A percentile compares a stretch with the other conserved stretches of the same genome.
phyloP scores from a whole-genome alignment of 129 eudicot genomes.

The Dittrichia graveolens region DNA sequence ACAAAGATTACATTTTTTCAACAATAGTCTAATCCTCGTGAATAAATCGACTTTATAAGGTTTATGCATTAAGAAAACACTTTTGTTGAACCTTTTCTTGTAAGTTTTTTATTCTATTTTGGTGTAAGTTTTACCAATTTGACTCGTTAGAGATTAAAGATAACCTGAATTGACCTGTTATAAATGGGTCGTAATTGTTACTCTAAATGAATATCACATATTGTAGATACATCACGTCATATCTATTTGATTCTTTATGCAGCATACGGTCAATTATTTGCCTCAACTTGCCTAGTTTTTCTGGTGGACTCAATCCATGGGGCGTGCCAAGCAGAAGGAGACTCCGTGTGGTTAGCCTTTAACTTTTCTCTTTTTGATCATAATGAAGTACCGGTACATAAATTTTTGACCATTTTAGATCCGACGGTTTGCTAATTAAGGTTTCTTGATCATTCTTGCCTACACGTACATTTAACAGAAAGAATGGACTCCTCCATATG shows the following conservation, averaged over 20 bases:
- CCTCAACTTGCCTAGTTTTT: constrained; percentile 93
- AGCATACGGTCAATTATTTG: constrained; percentile 86
- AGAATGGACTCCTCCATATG: constrained; percentile 66
- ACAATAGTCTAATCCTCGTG: not conserved
- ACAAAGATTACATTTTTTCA: not conserved
- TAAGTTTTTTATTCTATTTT: not conserved
- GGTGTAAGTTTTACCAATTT: not conserved
- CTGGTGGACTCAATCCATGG: constrained; percentile 98
- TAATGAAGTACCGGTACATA: not conserved
- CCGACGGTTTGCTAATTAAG: not conserved
- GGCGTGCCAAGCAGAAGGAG: constrained; percentile 70
- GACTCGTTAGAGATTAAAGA: constrained; percentile 1
- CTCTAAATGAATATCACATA: not conserved
- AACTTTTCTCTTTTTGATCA: not conserved
- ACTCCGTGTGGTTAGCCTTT: constrained; percentile 49
- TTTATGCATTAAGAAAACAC: not conserved
- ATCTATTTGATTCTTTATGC: constrained; percentile 21
- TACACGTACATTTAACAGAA: constrained; percentile 41
- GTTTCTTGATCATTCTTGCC: constrained; percentile 3
- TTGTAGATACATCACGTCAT: constrained; percentile 1
- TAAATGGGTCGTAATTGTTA: not conserved
- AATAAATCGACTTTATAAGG: not conserved
- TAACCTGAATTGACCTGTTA: not conserved
- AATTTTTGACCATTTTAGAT: not conserved
- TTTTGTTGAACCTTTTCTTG: not conserved